phyloP scores from a whole-genome alignment of 331 rosid species.

The Pyrus hybrid region DNA sequence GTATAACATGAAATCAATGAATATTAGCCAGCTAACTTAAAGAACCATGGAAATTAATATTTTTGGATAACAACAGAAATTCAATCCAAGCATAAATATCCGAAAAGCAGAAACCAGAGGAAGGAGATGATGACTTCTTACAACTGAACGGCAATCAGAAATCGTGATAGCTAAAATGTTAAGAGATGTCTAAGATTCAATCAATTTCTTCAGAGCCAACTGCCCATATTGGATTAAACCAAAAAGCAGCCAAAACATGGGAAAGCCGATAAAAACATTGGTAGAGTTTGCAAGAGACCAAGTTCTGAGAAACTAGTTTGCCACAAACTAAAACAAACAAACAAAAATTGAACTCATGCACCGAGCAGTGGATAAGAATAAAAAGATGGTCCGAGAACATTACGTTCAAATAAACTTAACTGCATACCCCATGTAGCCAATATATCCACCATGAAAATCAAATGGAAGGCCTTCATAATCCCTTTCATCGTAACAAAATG shows the following conservation, averaged over 20 bases:
- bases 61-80: background rate
- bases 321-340: background rate
- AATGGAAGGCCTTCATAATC: constrained; percentile 83
- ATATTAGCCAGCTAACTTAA: background rate
- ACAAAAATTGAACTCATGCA: background rate
- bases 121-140: background rate
- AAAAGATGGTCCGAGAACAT: background rate
- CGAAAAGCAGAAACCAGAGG: background rate
- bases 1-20: constrained; percentile 26
- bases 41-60: background rate
- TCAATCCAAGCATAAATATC: background rate
- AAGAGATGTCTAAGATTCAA: background rate
- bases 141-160: background rate
- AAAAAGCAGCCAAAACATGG: background rate
- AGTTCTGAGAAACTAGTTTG: background rate
- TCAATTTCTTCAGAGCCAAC: background rate
- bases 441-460: constrained; percentile 88
- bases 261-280: background rate
- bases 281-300: background rate
- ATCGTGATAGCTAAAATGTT: background rate
- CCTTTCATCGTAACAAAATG: constrained; percentile 46
- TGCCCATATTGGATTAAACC: background rate
- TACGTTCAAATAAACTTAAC: constrained; percentile 7
- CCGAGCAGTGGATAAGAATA: background rate
- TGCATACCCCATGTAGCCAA: constrained; percentile 94